phyloP scores from a whole-genome alignment of 768 basidiomycete species.

The Boletus insuetus region DNA sequence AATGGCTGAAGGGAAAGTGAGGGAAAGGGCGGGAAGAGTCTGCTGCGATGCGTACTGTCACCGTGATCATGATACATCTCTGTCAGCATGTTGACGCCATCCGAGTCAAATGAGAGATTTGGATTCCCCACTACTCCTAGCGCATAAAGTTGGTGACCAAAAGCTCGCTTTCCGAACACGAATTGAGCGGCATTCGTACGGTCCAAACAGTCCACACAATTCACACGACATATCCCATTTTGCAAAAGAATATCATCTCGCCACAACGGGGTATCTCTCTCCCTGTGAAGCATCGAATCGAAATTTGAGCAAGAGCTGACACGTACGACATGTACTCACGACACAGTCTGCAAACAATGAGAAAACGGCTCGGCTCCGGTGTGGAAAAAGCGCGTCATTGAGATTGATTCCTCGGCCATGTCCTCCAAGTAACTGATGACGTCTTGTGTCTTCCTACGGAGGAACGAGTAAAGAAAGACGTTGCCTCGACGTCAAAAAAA shows the following conservation, averaged over 20 bases:
- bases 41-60: slow-evolving; percentile 60
- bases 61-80: slow-evolving; percentile 99
- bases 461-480: not conserved
- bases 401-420: slow-evolving; percentile 89
- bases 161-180: slow-evolving; percentile 90
- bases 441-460: slow-evolving; percentile 82
- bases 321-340: slow-evolving; percentile 26
- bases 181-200: slow-evolving; percentile 97
- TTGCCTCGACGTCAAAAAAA: not conserved
- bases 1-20: slow-evolving; percentile 53
- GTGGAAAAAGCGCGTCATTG: slow-evolving; percentile 93
- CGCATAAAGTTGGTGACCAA: slow-evolving; percentile 94
- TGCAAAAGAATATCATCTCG: slow-evolving; percentile 75
- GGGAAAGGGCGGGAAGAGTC: not conserved
- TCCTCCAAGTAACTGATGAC: slow-evolving; percentile 95
- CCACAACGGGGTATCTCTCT: slow-evolving; percentile 40
- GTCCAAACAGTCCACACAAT: slow-evolving; percentile 97
- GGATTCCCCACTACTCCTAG: slow-evolving; percentile 87
- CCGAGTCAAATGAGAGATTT: slow-evolving; percentile 86
- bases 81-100: slow-evolving; percentile 94
- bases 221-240: slow-evolving; percentile 88
- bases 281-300: slow-evolving; percentile 18
- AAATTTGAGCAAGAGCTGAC: not conserved
- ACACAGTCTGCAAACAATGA: slow-evolving; percentile 51
- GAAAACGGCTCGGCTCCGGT: slow-evolving; percentile 85